Base-by-base conservation (phyloP, 2,329 filamentous ascomycete genomes). In the Neonectria punicea region DNA sequence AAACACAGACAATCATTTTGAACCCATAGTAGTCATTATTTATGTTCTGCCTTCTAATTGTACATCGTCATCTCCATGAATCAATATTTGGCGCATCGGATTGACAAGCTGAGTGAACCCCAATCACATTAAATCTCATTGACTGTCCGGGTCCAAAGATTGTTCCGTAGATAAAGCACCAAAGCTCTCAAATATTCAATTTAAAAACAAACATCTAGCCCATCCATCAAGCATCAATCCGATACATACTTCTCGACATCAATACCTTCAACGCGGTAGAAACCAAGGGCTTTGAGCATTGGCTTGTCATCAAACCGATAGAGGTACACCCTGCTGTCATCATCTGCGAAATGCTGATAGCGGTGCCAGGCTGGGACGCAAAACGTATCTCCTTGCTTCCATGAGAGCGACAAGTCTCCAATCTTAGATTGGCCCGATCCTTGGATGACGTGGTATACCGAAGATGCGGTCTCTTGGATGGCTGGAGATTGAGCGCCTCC, bases 301-400 rank as follows among this genome's bases (percentile, higher is more conserved):
- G 85, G 85, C 75, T 82, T 84, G 66, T 88, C 86, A 66, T 86
- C 81, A 65, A 87, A 87, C 0, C 82, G 77, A 65, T 86, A 87
- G 30, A 88, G 66, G 69, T 88, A 87, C 0, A 82, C 82, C 0
- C 74, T 75, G 36, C 76, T 70, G 2, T 62, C 65, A 1, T 61
- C 55, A 13, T 74, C 74, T 1, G 84, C 81, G 58, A 80, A 80
- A 67, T 87, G 84, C 69, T 85, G 79, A 63, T 84, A 86, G 13
- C 64, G 71, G 54, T 85, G 74, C 86, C 86, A 88, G 0, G 84
- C 73, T 0, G 86, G 86, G 13, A 88, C 77, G 65, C 83, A 85
- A 63, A 88, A 88, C 0, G 84, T 88, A 70, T 88, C 86, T 2
- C 84, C 82, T 44, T 78, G 71, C 62, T 82, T 81, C 85, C 86